Base-by-base conservation (phyloP, 192 early-diverging fungal species). In the Linnemannia zychae region DNA sequence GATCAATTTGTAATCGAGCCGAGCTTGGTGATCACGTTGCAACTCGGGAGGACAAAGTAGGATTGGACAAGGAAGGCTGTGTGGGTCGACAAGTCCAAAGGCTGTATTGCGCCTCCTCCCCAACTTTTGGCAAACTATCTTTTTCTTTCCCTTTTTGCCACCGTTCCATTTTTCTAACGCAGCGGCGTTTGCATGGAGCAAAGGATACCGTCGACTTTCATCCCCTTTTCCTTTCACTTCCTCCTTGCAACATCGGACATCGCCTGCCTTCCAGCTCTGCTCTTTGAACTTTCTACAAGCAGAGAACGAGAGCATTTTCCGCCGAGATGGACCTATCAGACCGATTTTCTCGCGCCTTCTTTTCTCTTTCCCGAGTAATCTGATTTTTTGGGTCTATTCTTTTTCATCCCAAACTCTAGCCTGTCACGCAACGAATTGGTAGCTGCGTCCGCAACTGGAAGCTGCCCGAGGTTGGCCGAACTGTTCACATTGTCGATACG, bases 401-500 rank as follows among this genome's bases (percentile, higher is more conserved):
- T 31, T 75, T 46, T 66, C 24, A 18, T 57, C 33, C 11, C 24
- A 16, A 37, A 22, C 24, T 4, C 20, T 76, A 85, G 83, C 68
- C 83, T 78, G 83, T 85, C 24, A 85, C 83, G 53, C 83, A 85
- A 60, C 72, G 78, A 31, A 85, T 85, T 70, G 83, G 83, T 22
- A 85, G 83, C 65, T 85, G 83, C 47, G 83, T 85, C 44, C 77
- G 83, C 47, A 74, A 79, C 37, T 85, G 83, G 83, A 85, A 76
- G 50, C 40, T 85, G 53, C 83, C 83, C 20, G 83, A 85, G 71
- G 83, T 85, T 15, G 77, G 83, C 24, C 72, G 82, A 33, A 84
- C 77, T n/a, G 82, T 84, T 44, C 82, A 84, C 67, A 84, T 84
- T 75, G 82, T 84, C 28, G 82, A 84, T 33, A 84, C 82, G 82